Evolutionary conservation across 345 rosid species (phyloP).

Genomic region (Gossypium rotundifolium): DNA sequence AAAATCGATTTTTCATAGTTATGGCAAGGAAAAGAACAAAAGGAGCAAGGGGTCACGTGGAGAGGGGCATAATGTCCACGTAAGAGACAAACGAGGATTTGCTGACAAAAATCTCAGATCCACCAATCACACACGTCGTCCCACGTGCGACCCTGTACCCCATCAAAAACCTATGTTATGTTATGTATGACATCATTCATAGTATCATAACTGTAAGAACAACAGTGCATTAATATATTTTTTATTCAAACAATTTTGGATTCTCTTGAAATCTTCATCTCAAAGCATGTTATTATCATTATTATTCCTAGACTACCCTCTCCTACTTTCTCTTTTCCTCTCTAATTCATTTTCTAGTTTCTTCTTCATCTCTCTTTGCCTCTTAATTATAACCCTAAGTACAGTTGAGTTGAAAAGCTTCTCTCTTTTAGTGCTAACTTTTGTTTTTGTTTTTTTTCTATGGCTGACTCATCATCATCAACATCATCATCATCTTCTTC

Average conservation of each 20-base stretch:
- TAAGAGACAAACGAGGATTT: background rate
- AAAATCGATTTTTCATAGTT: too few relatives aligned
- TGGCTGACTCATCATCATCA: slow-evolving; percentile 18
- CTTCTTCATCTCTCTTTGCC: background rate
- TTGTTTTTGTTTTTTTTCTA: background rate
- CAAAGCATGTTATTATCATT: too few relatives aligned
- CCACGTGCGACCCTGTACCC: background rate
- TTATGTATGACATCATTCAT: background rate
- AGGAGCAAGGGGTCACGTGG: background rate
- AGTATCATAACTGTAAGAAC: background rate
- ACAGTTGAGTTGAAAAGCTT: background rate
- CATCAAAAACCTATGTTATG: background rate
- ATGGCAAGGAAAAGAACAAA: too few relatives aligned
- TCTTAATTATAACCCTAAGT: background rate
- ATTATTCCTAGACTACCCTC: background rate
- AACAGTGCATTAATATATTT: background rate
- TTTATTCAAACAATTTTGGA: background rate
- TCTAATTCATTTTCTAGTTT: background rate
- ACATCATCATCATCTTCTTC: too few relatives aligned
- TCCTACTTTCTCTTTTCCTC: background rate
- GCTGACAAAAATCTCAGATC: background rate
- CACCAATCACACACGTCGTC: background rate
- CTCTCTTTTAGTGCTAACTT: background rate
- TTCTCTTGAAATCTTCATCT: background rate
- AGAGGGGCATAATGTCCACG: background rate